Base-by-base conservation (phyloP, 768 basidiomycete species). In the Ramaria rubella region DNA sequence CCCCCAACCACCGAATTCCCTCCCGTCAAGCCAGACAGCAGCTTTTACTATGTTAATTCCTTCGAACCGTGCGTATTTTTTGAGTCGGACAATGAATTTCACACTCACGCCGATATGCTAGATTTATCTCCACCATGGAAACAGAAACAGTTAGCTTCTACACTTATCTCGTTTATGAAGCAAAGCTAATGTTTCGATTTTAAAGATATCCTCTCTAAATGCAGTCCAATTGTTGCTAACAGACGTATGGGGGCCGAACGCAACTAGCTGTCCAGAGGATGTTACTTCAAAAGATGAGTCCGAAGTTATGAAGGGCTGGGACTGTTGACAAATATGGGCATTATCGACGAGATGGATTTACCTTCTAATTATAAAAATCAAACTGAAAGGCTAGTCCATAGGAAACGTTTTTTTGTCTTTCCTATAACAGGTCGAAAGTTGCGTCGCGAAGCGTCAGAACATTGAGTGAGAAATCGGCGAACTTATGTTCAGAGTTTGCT, bases 111-210 rank as follows among this genome's bases (percentile, higher is more conserved):
- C 21, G 12, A 19, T 51, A 17, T 17, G 23, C 43, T 60, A 89
- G 88, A 30, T 81, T 91, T 63, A 87, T 94, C 45, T 89, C 85
- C 14, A 92, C 91, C 5, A 96, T 97, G 94, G 94, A 97, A 69
- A 94, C 93, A 0, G 85, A 94, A 70, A 92, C 90, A 0, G 68
- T 95, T 30, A 26, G 53, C 21, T 26, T 14, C 29, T 12, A 11
- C 33, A 33, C 27, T 23, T 38, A 15, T 15, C 12, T 19, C 26
- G 23, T 17, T 19, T 30, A 19, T 26, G 8, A 8, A 44, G 19
- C 31, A 4, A 34, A 23, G 5, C 23, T 23, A n/a, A 24, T 21
- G 31, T 46, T 23, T 5, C 29, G 26, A 26, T 21, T 30, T 36
- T 2, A 5, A 15, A 56, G 55, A 42, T 56, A n/a, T 78, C 90